Evolutionary conservation across 305 asterid species (phyloP), one percentile per base, ranked within the genome.

Genomic region (Rubia peregrina): DNA sequence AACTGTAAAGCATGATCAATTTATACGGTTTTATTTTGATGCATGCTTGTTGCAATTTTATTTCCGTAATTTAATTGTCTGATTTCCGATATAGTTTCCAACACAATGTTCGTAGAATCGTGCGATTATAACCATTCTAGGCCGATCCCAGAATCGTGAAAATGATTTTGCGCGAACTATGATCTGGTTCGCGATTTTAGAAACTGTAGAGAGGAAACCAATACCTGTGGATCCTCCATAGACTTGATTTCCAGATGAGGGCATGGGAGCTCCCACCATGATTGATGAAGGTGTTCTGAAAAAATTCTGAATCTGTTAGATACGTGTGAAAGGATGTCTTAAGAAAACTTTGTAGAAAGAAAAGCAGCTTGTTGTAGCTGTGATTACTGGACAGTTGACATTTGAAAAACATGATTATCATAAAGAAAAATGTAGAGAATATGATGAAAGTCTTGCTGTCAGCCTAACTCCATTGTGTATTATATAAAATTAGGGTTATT

Each of bases 201-300:
- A 56, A 56, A 19, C 21, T 53, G 17, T 7, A n/a, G 26, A 56
- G 12, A 6, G 11, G 48, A 43, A 6, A 7, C 11, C 12, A 43
- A 61, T 71, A 62, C 69, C 75, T 7, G 62, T 10, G 80, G 65
- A 30, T 59, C 69, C 49, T 66, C 67, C 49, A 36, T 36, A 24
- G 46, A 84, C 46, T 61, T 81, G 89, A 75, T 83, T 76, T 76
- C 86, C 89, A 79, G 86, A 53, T 72, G 70, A 79, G 61, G 86
- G 78, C 68, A 84, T 69, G 0, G 92, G 92, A 19, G 87, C 90
- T 82, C 92, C 90, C 44, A 83, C 92, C 92, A 87, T 87, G 68
- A 53, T 46, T n/a, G 53, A 66, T 42, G 71, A 43, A 61, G 66
- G 65, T 42, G 26, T 51, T 69, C 64, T 16, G 55, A 46, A 42